A percentile compares a stretch with the other conserved stretches of the same genome.
phyloP scores from a whole-genome alignment of 2,329 filamentous ascomycete genomes.

The Pleomassaria siparia region DNA sequence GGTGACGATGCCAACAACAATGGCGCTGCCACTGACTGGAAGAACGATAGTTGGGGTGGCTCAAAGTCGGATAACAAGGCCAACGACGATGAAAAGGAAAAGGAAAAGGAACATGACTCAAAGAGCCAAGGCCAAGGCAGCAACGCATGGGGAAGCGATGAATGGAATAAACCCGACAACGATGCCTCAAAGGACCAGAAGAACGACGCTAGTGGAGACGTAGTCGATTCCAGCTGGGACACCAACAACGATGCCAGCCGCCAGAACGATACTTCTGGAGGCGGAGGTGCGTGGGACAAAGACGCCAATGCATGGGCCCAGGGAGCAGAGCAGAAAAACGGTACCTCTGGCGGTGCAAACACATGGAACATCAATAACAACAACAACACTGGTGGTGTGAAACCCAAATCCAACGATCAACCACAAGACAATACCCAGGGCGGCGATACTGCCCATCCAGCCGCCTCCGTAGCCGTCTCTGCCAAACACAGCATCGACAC shows the following conservation, averaged over 20 bases:
- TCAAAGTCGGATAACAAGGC: background rate
- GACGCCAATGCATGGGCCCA: background rate
- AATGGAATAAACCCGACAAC: background rate
- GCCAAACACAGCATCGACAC: background rate
- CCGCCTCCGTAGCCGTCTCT: constrained; percentile 17
- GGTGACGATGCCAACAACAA: constrained; percentile 4
- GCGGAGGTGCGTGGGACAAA: background rate
- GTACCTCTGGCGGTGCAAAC: background rate
- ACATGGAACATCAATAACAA: constrained; percentile 3
- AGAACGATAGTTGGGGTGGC: background rate
- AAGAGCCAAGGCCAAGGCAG: background rate
- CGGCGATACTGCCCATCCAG: constrained; percentile 1
- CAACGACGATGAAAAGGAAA: background rate
- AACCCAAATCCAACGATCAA: background rate
- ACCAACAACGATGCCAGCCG: too few relatives aligned
- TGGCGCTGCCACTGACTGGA: background rate
- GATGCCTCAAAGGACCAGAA: background rate
- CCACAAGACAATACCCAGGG: background rate
- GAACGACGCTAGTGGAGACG: too few relatives aligned
- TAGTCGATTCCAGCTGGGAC: too few relatives aligned
- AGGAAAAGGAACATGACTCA: background rate
- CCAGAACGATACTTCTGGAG: background rate
- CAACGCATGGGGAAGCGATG: background rate
- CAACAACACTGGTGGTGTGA: background rate
- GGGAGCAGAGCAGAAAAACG: background rate